Base-by-base conservation (phyloP, 768 basidiomycete species). In the Mycena vitilis region DNA sequence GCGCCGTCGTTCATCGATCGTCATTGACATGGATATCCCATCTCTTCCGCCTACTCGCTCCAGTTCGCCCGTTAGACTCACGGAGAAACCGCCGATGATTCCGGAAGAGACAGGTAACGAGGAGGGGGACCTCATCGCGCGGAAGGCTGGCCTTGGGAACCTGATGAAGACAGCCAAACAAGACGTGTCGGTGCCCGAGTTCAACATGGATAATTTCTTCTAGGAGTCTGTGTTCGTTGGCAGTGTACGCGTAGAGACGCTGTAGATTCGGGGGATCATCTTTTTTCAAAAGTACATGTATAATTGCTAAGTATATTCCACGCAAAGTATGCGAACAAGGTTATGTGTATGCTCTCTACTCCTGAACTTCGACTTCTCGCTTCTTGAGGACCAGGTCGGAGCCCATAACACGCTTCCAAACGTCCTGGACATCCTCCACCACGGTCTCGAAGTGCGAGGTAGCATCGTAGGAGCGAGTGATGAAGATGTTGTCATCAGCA, bases 381-480 rank as follows among this genome's bases (percentile, higher is more conserved):
- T 96, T 95, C 90, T 94, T 95, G 74, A 97, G 87, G 62, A 91
- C 93, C 60, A 97, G 86, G 57, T 91, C 89, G 56, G 83, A 83
- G 57, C 93, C 95, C 4, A 86, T 84, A 60, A 97, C 89, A 62
- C 96, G 87, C 84, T 92, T 90, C 95, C 95, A 99, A 48, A 99
- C 95, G 79, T 98, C 94, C 69, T 93, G 91, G 44, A 99, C 98
- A 68, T 99, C 97, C 59, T 98, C 95, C 30, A 97, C 95, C 54
- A 99, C 96, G 34, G 95, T 98, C 86, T 99, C 98, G 78, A 99
- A 99, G 83, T 99, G 98, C 36, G 95, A 96, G 13, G 98, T 98
- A 10, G 98, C 97, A 78, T 99, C 98, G 81, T 99, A 99, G 18
- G 96, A 98, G 63, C 92, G 92, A 62, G 98, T 99, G 82, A 99